These are phyloP conservation scores for Eucalyptus sp. DNA, from an alignment of 345 rosid species.

Conservation along the genomic window DNA sequence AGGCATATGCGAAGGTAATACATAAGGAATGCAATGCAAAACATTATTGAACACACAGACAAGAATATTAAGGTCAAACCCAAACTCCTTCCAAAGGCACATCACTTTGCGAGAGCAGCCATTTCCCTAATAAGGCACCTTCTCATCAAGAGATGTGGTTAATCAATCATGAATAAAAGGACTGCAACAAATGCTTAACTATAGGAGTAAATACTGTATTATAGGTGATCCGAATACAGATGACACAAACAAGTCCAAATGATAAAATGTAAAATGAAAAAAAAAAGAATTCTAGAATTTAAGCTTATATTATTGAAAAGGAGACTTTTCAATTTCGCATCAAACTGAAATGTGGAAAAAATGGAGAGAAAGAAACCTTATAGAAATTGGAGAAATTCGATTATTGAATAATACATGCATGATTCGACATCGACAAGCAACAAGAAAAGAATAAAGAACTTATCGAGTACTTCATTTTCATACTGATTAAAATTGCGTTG, in stretches of 20 bases:
- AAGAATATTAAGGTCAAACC: neutral
- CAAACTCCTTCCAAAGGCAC: neutral
- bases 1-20: neutral
- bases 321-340: neutral
- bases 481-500: neutral
- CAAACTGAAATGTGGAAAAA: neutral
- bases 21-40: neutral
- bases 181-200: neutral
- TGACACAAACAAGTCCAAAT: neutral
- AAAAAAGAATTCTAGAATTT: too few species aligned
- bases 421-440: too few species aligned
- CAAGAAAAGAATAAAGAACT: too few species aligned
- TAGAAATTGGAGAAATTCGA: too few species aligned
- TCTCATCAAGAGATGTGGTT: neutral
- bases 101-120: neutral
- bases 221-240: neutral
- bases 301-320: too few species aligned
- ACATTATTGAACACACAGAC: neutral
- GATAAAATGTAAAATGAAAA: neutral
- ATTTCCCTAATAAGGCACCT: neutral
- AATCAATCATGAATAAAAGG: neutral
- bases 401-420: too few species aligned
- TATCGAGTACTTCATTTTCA: neutral
- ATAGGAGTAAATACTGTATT: neutral
- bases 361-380: neutral